Evolutionary conservation across 495 filamentous ascomycete species (phyloP), one percentile per base, ranked within the genome.

Genomic region (Bryoglossum gracile): DNA sequence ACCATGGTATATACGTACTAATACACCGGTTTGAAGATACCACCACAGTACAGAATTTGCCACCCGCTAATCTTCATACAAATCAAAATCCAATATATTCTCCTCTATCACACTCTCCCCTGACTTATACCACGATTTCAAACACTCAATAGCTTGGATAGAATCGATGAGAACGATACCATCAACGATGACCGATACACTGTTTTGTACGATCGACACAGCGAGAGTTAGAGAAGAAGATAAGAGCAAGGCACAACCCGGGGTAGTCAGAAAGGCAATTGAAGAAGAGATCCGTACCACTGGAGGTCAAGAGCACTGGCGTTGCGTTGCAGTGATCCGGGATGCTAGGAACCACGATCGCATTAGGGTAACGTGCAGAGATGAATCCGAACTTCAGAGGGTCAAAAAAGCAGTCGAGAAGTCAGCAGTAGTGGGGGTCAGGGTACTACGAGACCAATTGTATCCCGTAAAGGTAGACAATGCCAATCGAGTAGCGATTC

Each of bases 381-480:
- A 61, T 43, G 53, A 62, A 57, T 52, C 51, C 16, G 59, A 62
- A 26, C 55, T 59, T 47, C 44, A 58, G 35, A 43, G 58, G 13
- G 50, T 67, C 23, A 67, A 62, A 47, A 44, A 62, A 55, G 34
- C 34, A 39, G 50, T 35, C 4, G 4, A 52, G 50, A 40, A 40
- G 54, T 6, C 32, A 2, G 25, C 23, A 4, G 26, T 22, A 13
- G 9, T 42, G 17, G 59, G 57, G 45, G 51, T 49, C n/a, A 54
- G 61, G 40, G 59, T 67, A 22, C 57, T 67, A 8, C 58, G 55
- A 16, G 62, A 62, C 51, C 50, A 65, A 50, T 51, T 65, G 0
- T 62, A 61, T 59, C 59, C 59, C 32, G 57, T 62, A 34, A 67
- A 65, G 39, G 62, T 67, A 18, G 62, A 64, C 35, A 60, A 64